These are phyloP conservation scores for Plenodomus biglobosus DNA, from an alignment of 2,329 filamentous ascomycete species.

Conservation along the genomic window DNA sequence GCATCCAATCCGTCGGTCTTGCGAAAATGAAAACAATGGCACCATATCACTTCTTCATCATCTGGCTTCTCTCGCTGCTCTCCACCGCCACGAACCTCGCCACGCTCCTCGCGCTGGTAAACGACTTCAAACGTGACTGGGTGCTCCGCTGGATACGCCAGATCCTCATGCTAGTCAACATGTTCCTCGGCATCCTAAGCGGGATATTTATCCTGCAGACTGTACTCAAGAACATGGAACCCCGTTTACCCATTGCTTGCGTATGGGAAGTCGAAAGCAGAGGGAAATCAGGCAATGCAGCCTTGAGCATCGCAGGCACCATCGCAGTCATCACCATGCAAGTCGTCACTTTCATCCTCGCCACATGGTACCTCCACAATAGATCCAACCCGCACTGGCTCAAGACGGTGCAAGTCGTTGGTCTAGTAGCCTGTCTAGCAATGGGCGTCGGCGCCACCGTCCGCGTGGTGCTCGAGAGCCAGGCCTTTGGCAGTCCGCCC, in stretches of 20 bases:
- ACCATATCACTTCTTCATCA: slow-evolving; percentile 70
- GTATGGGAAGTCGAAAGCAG: slow-evolving; percentile 56
- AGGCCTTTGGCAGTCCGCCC: slow-evolving; percentile 61
- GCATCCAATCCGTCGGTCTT: slow-evolving; percentile 65
- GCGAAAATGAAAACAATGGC: slow-evolving; percentile 61
- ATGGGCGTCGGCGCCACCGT: slow-evolving; percentile 62
- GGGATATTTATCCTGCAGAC: slow-evolving; percentile 60
- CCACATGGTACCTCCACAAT: slow-evolving; percentile 66
- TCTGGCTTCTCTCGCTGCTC: slow-evolving; percentile 67
- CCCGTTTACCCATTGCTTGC: slow-evolving; percentile 62
- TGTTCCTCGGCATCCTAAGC: slow-evolving; percentile 59
- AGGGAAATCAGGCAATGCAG: slow-evolving; percentile 44
- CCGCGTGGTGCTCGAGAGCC: slow-evolving; percentile 59
- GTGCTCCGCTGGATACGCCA: slow-evolving; percentile 67
- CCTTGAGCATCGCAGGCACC: slow-evolving; percentile 60
- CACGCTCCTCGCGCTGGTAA: slow-evolving; percentile 64
- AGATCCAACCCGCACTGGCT: slow-evolving; percentile 56
- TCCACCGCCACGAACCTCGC: slow-evolving; percentile 67
- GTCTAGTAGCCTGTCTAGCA: slow-evolving; percentile 54
- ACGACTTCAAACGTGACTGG: slow-evolving; percentile 68
- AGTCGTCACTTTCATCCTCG: slow-evolving; percentile 59
- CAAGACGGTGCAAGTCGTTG: slow-evolving; percentile 56
- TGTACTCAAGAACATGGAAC: slow-evolving; percentile 55
- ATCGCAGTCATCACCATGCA: slow-evolving; percentile 64
- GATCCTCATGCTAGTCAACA: slow-evolving; percentile 66